Evolutionary conservation across 2,329 filamentous ascomycete species (phyloP).

Genomic region (Penicillium sclerotigenum): DNA sequence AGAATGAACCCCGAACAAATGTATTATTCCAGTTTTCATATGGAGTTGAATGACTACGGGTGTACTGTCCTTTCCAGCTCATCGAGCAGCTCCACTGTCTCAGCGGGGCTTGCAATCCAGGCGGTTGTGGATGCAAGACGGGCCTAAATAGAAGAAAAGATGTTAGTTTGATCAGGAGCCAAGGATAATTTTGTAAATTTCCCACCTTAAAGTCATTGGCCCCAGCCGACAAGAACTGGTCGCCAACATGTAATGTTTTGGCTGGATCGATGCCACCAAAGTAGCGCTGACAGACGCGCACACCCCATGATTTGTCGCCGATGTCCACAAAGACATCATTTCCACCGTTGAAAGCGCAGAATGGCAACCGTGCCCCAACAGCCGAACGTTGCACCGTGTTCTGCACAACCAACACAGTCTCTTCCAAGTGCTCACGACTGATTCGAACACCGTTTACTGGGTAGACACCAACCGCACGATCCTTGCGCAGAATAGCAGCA

Average conservation of each 20-base stretch:
- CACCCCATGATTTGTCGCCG: constrained; percentile 95
- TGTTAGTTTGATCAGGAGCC: not conserved
- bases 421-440: constrained; percentile 84
- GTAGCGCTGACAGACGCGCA: constrained; percentile 85
- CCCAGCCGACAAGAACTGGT: constrained; percentile 92
- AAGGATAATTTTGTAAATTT: not conserved
- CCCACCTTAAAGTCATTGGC: constrained; percentile 91
- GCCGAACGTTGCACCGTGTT: constrained; percentile 81
- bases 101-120: constrained; percentile 89
- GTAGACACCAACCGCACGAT: constrained; percentile 77
- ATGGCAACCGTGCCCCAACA: constrained; percentile 69
- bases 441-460: constrained; percentile 65
- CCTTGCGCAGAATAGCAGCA: constrained; percentile 79
- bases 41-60: not conserved
- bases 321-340: constrained; percentile 99
- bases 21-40: not conserved
- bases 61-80: constrained; percentile 52
- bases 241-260: constrained; percentile 86
- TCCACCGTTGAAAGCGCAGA: constrained; percentile 96
- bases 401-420: constrained; percentile 91
- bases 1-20: not conserved
- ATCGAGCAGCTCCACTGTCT: constrained; percentile 86
- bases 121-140: constrained; percentile 88
- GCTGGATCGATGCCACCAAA: constrained; percentile 73
- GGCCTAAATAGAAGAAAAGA: constrained; percentile 47